phyloP scores from a whole-genome alignment of 208 protist genomes.

The Trypanosoma scelopori region DNA sequence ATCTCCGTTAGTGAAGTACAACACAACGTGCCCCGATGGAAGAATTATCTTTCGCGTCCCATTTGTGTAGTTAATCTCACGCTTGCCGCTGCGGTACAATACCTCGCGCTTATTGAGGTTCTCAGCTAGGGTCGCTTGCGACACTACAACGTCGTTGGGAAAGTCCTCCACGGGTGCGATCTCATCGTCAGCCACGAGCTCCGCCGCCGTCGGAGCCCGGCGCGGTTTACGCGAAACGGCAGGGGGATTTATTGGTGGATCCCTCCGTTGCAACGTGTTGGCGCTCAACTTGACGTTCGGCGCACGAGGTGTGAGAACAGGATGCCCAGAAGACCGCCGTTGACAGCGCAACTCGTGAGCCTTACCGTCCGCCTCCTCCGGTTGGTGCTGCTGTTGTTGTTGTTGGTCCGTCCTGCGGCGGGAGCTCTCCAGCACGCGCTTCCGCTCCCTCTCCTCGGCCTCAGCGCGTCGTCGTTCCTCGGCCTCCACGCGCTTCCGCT shows the following conservation, averaged over 20 bases:
- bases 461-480: constrained; percentile 16
- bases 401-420: constrained; percentile 16
- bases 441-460: constrained; percentile 8
- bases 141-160: constrained; percentile 71
- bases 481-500: constrained; percentile 20
- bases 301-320: constrained; percentile 52
- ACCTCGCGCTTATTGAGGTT: constrained; percentile 88
- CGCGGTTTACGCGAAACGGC: constrained; percentile 31
- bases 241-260: constrained; percentile 14
- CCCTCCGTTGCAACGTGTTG: constrained; percentile 5
- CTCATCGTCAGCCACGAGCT: constrained; percentile 70
- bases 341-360: constrained; percentile 24
- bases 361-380: constrained; percentile 8
- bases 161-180: constrained; percentile 49
- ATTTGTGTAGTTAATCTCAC: constrained; percentile 91
- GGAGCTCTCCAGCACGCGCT: constrained; percentile 4
- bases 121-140: constrained; percentile 68
- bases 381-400: constrained; percentile 23
- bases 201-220: constrained; percentile 53
- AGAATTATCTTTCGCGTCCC: constrained; percentile 90
- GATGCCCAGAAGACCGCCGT: constrained; percentile 45
- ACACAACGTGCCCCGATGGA: constrained; percentile 72
- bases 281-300: constrained; percentile 16
- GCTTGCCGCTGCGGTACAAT: constrained; percentile 87
- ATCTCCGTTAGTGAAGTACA: constrained; percentile 93